Conservation (phyloP, 2,329 filamentous ascomycete species). For the Aspergillus fumigatus region DNA sequence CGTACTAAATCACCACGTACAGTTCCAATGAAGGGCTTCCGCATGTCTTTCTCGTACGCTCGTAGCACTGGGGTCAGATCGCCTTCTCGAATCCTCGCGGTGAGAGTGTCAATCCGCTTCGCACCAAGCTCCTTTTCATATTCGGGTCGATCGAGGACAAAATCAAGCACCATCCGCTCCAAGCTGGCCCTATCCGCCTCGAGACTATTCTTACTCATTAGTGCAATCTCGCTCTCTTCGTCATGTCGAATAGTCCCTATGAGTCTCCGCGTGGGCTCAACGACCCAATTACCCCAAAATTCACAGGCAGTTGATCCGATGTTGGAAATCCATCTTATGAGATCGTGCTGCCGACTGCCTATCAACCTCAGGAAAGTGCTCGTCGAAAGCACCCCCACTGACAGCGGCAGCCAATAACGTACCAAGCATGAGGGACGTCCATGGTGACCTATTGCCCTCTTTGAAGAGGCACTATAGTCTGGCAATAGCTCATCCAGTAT, state of each 20-base stretch:
- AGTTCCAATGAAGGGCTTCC: conserved; percentile 75
- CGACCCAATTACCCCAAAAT: conserved; percentile 95
- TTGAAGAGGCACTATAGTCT: conserved; percentile 57
- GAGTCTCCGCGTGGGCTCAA: conserved; percentile 77
- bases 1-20: conserved; percentile 82
- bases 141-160: conserved; percentile 76
- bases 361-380: conserved; percentile 80
- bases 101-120: conserved; percentile 67
- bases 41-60: conserved; percentile 86
- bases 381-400: conserved; percentile 69
- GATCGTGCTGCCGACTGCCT: conserved; percentile 68
- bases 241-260: conserved; percentile 92
- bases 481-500: conserved; percentile 68
- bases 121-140: conserved; percentile 50
- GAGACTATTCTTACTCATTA: conserved; percentile 91
- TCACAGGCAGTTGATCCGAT: conserved; percentile 74
- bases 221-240: conserved; percentile 84
- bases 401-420: conserved; percentile 83
- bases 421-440: conserved; percentile 71
- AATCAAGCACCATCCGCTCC: conserved; percentile 97
- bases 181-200: conserved; percentile 85
- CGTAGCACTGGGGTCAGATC: conserved; percentile 87
- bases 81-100: conserved; percentile 77
- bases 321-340: conserved; percentile 74
- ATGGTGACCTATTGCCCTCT: conserved; percentile 55